phyloP scores from a whole-genome alignment of 1,284 basidiomycete genomes.

The Ustilago loliicola region DNA sequence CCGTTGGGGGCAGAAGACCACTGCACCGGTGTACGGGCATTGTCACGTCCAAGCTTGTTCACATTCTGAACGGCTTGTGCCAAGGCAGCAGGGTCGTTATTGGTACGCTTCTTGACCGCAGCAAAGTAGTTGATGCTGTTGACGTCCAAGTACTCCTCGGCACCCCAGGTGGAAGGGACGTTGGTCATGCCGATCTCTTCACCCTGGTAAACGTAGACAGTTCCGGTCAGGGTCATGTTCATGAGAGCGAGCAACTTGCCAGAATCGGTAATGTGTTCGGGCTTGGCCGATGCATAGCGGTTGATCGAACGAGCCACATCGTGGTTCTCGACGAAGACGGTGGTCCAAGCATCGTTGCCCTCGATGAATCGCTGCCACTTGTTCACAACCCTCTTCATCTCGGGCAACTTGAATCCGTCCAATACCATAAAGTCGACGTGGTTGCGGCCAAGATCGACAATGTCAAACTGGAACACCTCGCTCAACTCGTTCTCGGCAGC shows the following conservation, averaged over 20 bases:
- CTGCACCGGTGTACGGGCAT: constrained; percentile 79
- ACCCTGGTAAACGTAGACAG: constrained; percentile 81
- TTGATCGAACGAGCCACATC: constrained; percentile 77
- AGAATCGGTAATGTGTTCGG: constrained; percentile 74
- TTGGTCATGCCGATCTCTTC: constrained; percentile 77
- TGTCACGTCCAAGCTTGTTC: constrained; percentile 79
- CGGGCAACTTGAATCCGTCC: constrained; percentile 75
- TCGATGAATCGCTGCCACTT: constrained; percentile 75
- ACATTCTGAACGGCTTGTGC: constrained; percentile 72
- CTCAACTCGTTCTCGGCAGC: constrained; percentile 78
- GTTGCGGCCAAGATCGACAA: constrained; percentile 75
- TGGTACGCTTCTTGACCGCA: constrained; percentile 31
- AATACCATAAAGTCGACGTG: constrained; percentile 71
- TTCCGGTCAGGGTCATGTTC: constrained; percentile 77
- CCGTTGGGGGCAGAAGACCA: constrained; percentile 77
- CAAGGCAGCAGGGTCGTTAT: constrained; percentile 69
- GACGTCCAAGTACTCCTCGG: constrained; percentile 74
- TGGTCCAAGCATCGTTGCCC: constrained; percentile 55
- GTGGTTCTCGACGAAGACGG: constrained; percentile 76
- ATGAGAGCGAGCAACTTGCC: constrained; percentile 79
- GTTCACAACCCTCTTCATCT: constrained; percentile 76
- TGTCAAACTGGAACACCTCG: constrained; percentile 76
- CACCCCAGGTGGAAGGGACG: constrained; percentile 77
- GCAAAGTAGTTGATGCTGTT: constrained; percentile 59
- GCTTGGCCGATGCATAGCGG: constrained; percentile 77